Conservation (phyloP, 352 stramenopile genomes). For the Bremia lactucae region DNA sequence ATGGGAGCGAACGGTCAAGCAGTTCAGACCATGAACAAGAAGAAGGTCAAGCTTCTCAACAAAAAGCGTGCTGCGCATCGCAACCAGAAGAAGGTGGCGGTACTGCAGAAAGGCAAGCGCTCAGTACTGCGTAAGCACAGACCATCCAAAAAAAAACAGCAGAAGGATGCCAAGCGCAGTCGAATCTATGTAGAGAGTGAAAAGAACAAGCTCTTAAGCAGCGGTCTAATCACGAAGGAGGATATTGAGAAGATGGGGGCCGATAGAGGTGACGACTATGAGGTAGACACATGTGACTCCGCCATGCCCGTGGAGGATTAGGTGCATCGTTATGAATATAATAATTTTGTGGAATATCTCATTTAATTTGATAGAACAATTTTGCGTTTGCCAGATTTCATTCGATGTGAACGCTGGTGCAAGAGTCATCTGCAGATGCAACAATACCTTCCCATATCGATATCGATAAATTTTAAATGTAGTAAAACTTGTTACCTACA, state of each 20-base stretch:
- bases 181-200: conserved; percentile 59
- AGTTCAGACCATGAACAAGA: conserved; percentile 76
- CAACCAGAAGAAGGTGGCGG: conserved; percentile 77
- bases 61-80: conserved; percentile 69
- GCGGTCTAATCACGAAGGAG: conserved; percentile 67
- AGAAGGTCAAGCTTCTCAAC: conserved; percentile 78
- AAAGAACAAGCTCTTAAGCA: conserved; percentile 70
- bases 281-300: conserved; percentile 17
- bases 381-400: too few relatives aligned
- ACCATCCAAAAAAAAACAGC: conserved; percentile 79
- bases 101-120: conserved; percentile 41
- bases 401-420: too few relatives aligned
- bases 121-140: conserved; percentile 51
- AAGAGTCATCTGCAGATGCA: too few relatives aligned
- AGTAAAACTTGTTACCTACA: too few relatives aligned
- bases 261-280: conserved; percentile 29
- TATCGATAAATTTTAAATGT: too few relatives aligned
- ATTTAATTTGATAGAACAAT: too few relatives aligned
- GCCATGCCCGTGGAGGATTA: conserved; percentile 54
- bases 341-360: too few relatives aligned
- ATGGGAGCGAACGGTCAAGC: conserved; percentile 52
- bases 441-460: too few relatives aligned
- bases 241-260: conserved; percentile 76
- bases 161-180: conserved; percentile 75
- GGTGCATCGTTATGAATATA: too few relatives aligned